phyloP scores from a whole-genome alignment of 352 stramenopile species.

The Phytopythium helicoides region DNA sequence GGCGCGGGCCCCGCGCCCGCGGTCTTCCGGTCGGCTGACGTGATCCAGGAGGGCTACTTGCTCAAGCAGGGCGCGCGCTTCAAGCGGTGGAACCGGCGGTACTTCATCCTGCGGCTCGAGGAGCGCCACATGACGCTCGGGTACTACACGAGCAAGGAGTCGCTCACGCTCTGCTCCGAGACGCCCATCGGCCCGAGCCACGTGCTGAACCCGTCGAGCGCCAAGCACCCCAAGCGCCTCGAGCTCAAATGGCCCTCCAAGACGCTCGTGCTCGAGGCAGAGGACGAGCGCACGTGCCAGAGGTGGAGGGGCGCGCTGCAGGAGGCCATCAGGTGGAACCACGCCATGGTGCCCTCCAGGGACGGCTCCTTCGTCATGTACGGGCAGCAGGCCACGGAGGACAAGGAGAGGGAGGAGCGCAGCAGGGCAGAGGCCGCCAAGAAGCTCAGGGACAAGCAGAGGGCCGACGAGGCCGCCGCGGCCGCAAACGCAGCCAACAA shows the following conservation, averaged over 20 bases:
- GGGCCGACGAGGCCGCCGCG: slow-evolving; percentile 55
- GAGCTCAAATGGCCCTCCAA: slow-evolving; percentile 74
- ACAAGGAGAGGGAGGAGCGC: slow-evolving; percentile 67
- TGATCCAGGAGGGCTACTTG: slow-evolving; percentile 85
- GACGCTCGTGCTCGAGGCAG: slow-evolving; percentile 68
- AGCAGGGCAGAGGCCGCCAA: slow-evolving; percentile 70
- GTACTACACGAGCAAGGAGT: slow-evolving; percentile 86
- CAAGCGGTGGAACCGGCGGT: slow-evolving; percentile 80
- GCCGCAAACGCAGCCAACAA: slow-evolving; percentile 72
- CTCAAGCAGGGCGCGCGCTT: slow-evolving; percentile 80
- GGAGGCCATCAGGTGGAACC: slow-evolving; percentile 85
- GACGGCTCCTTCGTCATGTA: slow-evolving; percentile 81
- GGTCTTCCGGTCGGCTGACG: slow-evolving; percentile 79
- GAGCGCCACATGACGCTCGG: slow-evolving; percentile 87
- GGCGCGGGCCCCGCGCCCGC: slow-evolving; percentile 25
- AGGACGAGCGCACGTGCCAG: slow-evolving; percentile 54
- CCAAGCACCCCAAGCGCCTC: slow-evolving; percentile 58
- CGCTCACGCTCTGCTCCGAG: slow-evolving; percentile 73
- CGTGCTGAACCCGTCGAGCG: slow-evolving; percentile 43
- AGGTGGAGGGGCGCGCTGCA: slow-evolving; percentile 71
- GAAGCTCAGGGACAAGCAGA: slow-evolving; percentile 73
- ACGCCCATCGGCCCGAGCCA: slow-evolving; percentile 80
- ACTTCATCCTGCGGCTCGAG: slow-evolving; percentile 85
- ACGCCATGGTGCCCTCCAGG: slow-evolving; percentile 81
- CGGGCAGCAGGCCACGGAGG: slow-evolving; percentile 71